Percentiles rank a stretch among this genome's conserved stretches.
Evolutionary conservation across 345 rosid genomes (phyloP).

Genomic region (Rhodamnia rubescens): DNA sequence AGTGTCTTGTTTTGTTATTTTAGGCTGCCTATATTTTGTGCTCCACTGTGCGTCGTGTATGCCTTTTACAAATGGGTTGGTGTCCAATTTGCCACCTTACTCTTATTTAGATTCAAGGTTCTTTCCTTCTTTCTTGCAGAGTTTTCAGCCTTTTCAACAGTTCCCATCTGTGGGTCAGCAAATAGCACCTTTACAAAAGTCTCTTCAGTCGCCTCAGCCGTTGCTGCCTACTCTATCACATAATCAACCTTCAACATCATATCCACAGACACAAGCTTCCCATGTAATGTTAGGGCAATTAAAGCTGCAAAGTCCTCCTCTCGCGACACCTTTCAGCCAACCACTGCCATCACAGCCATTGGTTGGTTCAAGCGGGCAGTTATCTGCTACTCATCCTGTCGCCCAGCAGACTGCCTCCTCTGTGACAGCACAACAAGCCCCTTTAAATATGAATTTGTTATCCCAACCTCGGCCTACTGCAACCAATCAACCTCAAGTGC

Average conservation of each 20-base stretch:
- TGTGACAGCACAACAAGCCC: conserved; percentile 29
- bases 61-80: neutral
- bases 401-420: conserved; percentile 36
- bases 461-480: conserved; percentile 27
- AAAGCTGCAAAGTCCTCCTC: conserved; percentile 16
- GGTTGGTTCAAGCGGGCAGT: conserved; percentile 34
- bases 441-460: conserved; percentile 37
- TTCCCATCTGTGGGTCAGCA: conserved; percentile 35
- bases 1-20: neutral
- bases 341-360: conserved; percentile 35
- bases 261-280: conserved; percentile 26
- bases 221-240: conserved; percentile 32
- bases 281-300: conserved; percentile 1
- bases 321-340: conserved; percentile 31
- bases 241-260: conserved; percentile 28
- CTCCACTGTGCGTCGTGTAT: neutral
- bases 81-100: neutral
- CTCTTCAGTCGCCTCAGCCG: conserved; percentile 51
- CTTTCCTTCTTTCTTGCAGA: conserved; percentile 10
- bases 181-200: conserved; percentile 53
- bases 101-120: neutral
- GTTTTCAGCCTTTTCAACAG: conserved; percentile 35
- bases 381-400: conserved; percentile 43
- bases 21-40: neutral
- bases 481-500: conserved; percentile 40